These are phyloP conservation scores for Malassezia nana DNA, from an alignment of 1,284 basidiomycete genomes.

Conservation along the genomic window DNA sequence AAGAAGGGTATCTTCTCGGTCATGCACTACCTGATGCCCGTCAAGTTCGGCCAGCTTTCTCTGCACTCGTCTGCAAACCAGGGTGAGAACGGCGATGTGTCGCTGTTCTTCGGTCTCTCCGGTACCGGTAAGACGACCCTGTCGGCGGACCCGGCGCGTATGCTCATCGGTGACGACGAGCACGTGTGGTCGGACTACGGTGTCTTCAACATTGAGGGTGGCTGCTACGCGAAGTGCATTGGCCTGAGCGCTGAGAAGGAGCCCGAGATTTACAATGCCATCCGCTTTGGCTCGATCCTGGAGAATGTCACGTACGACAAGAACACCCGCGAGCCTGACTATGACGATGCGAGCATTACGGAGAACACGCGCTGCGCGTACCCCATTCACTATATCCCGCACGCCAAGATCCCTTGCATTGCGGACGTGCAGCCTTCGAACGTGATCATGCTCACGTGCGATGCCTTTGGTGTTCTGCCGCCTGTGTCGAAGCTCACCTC, in stretches of 20 bases:
- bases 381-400: constrained; percentile 65
- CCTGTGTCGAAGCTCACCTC: constrained; percentile 86
- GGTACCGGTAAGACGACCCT: constrained; percentile 83
- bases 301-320: constrained; percentile 99
- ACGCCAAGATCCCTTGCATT: constrained; percentile 61
- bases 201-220: constrained; percentile 99
- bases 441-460: constrained; percentile 97
- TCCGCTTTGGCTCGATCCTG: constrained; percentile 88
- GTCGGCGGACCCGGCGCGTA: constrained; percentile 42
- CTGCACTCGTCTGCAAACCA: constrained; percentile 99
- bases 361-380: constrained; percentile 86
- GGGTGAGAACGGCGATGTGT: constrained; percentile 81
- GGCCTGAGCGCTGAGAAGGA: constrained; percentile 92
- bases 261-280: constrained; percentile 93
- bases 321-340: constrained; percentile 73
- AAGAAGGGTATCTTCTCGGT: constrained; percentile 99
- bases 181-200: constrained; percentile 54
- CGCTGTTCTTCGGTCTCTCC: constrained; percentile 97
- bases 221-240: constrained; percentile 98
- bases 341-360: constrained; percentile 90
- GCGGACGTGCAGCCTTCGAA: constrained; percentile 54
- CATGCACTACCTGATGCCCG: constrained; percentile 99
- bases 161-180: constrained; percentile 47
- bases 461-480: constrained; percentile 94
- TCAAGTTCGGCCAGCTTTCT: constrained; percentile 96